Evolutionary conservation across 225 moss, liverwort and hornwort species (phyloP).

Genomic region (Anthoceros angustus): DNA sequence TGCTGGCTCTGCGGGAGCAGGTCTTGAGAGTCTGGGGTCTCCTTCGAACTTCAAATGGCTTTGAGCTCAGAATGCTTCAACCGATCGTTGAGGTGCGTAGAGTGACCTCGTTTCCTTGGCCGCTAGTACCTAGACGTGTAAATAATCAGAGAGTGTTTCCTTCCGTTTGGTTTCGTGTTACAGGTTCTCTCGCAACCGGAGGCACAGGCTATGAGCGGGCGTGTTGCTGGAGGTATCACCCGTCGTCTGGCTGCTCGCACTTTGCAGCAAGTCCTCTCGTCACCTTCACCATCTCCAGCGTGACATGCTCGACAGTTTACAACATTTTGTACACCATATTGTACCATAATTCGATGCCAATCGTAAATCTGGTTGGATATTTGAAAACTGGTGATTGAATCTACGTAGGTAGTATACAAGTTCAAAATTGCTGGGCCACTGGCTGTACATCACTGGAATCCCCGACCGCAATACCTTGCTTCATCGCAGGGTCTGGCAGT

Average conservation of each 20-base stretch:
- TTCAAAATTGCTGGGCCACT: too few species aligned
- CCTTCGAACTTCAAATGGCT: constrained; percentile 63
- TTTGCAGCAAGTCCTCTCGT: constrained; percentile 62
- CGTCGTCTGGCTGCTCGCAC: constrained; percentile 76
- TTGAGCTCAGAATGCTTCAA: constrained; percentile 71
- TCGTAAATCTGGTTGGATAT: too few species aligned
- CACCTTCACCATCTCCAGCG: constrained; percentile 15
- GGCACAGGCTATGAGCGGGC: constrained; percentile 84
- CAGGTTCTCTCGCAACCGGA: constrained; percentile 68
- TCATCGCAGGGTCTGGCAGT: too few species aligned
- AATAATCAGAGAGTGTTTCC: not conserved
- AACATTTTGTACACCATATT: too few species aligned
- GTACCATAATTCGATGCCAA: too few species aligned
- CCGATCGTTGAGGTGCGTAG: constrained; percentile 62
- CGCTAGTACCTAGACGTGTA: not conserved
- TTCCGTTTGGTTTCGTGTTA: constrained; percentile 6
- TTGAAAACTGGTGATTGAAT: too few species aligned
- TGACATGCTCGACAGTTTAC: too few species aligned
- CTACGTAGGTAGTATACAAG: too few species aligned
- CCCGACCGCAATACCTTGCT: too few species aligned
- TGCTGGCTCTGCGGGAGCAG: constrained; percentile 67
- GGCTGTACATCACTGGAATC: too few species aligned
- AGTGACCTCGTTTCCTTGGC: not conserved
- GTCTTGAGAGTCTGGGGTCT: constrained; percentile 65
- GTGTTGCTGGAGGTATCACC: constrained; percentile 62